These are phyloP conservation scores for Colletotrichum acutatum DNA, from an alignment of 2,329 filamentous ascomycete genomes.

Conservation along the genomic window DNA sequence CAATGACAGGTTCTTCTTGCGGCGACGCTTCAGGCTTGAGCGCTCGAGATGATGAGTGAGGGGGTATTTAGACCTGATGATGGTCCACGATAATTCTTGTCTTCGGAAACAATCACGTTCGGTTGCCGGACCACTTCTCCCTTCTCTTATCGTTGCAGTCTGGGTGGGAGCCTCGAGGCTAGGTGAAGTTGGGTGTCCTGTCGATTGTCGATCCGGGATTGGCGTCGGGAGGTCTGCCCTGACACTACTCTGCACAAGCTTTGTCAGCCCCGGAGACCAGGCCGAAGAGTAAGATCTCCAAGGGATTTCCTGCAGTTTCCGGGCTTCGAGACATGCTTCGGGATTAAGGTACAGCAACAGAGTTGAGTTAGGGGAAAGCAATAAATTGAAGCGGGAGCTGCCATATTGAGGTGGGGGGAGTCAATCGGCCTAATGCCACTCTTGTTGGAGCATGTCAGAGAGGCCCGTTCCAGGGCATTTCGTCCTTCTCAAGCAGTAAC, in stretches of 20 bases:
- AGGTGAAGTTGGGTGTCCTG: background rate
- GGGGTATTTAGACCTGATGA: conserved; percentile 12
- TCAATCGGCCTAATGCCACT: background rate
- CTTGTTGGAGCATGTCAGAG: background rate
- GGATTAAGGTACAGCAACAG: conserved; percentile 5
- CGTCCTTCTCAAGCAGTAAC: background rate
- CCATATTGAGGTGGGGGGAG: conserved; percentile 13
- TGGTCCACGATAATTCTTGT: background rate
- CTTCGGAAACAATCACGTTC: background rate
- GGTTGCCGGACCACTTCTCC: background rate
- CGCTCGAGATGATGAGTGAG: background rate
- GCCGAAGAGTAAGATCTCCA: background rate
- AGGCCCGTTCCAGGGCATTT: background rate
- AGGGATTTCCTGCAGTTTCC: background rate
- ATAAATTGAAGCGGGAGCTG: conserved; percentile 23
- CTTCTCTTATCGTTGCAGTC: background rate
- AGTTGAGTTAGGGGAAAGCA: background rate
- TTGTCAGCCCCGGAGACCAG: background rate
- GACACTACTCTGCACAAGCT: conserved; percentile 6
- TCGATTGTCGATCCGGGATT: background rate
- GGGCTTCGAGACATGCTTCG: conserved; percentile 3
- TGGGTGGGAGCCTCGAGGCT: background rate
- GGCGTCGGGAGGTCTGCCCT: background rate
- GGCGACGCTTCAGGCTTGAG: background rate
- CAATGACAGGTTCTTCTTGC: conserved; percentile 4